Conservation (phyloP, 2,329 filamentous ascomycete species). For the Simplicillium aogashimaense region DNA sequence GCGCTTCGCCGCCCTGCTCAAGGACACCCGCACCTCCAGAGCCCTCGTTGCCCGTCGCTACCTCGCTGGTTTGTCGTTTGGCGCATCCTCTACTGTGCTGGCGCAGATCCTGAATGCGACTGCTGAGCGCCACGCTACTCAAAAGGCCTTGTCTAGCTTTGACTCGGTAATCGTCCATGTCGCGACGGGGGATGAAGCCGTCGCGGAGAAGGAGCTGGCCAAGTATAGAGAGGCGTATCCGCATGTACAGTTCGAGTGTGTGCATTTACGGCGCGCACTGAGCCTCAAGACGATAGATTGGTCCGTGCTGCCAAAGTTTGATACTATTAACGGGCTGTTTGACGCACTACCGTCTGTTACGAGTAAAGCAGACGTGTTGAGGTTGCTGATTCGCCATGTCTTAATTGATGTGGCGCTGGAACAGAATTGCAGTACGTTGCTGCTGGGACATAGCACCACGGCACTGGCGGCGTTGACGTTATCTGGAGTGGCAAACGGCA, state of each 20-base stretch:
- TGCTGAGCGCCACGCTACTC: slow-evolving; percentile 52
- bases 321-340: slow-evolving; percentile 45
- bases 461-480: slow-evolving; percentile 78
- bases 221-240: slow-evolving; percentile 54
- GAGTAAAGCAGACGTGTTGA: slow-evolving; percentile 62
- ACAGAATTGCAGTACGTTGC: slow-evolving; percentile 54
- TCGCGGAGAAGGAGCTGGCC: slow-evolving; percentile 35
- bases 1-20: slow-evolving; percentile 46
- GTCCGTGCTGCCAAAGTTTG: slow-evolving; percentile 28
- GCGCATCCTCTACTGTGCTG: slow-evolving; percentile 68
- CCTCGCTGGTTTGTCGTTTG: slow-evolving; percentile 73
- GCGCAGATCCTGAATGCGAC: slow-evolving; percentile 67
- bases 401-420: slow-evolving; percentile 55
- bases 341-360: slow-evolving; percentile 60
- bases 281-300: slow-evolving; percentile 41
- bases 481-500: slow-evolving; percentile 80
- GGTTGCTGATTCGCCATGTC: slow-evolving; percentile 61
- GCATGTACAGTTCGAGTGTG: slow-evolving; percentile 49
- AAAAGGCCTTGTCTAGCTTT: slow-evolving; percentile 56
- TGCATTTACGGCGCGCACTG: slow-evolving; percentile 57
- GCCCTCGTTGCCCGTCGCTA: slow-evolving; percentile 34
- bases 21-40: slow-evolving; percentile 29
- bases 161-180: slow-evolving; percentile 53
- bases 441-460: slow-evolving; percentile 83
- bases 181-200: slow-evolving; percentile 27